Evolutionary conservation across 805 yeast species (phyloP).

Genomic region (Zygoascus tannicola): DNA sequence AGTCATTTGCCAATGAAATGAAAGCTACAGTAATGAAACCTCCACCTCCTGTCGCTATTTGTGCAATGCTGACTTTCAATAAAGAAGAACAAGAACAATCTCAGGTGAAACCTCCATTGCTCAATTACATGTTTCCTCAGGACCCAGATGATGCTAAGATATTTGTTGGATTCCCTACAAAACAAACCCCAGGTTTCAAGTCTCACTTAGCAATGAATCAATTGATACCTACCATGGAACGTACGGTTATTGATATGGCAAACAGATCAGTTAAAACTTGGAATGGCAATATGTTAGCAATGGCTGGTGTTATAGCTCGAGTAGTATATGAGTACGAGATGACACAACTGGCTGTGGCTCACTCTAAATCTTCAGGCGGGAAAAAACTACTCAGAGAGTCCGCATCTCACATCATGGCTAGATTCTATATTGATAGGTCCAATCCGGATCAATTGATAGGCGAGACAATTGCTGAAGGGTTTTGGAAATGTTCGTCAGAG

Average conservation of each 20-base stretch:
- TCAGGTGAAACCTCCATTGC: conserved; percentile 26
- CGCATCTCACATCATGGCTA: conserved; percentile 23
- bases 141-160: conserved; percentile 30
- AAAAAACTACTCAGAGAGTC: conserved; percentile 6
- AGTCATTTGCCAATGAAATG: conserved; percentile 25
- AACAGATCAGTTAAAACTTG: conserved; percentile 33
- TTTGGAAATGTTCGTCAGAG: conserved; percentile 26
- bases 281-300: conserved; percentile 31
- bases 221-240: conserved; percentile 36
- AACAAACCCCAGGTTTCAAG: conserved; percentile 31
- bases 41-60: conserved; percentile 29
- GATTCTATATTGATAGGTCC: conserved; percentile 26
- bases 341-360: conserved; percentile 22
- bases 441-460: conserved; percentile 32
- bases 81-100: conserved; percentile 24
- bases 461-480: conserved; percentile 27
- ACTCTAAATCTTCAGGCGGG: not conserved
- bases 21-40: conserved; percentile 33
- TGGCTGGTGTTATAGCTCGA: conserved; percentile 31
- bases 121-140: conserved; percentile 29
- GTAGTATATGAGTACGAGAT: conserved; percentile 30
- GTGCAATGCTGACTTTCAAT: conserved; percentile 26
- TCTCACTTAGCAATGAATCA: conserved; percentile 32
- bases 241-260: conserved; percentile 35
- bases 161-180: conserved; percentile 35